These are phyloP conservation scores for Echeveria elegans DNA, from an alignment of 164 flowering plant genomes.

Conservation along the genomic window DNA sequence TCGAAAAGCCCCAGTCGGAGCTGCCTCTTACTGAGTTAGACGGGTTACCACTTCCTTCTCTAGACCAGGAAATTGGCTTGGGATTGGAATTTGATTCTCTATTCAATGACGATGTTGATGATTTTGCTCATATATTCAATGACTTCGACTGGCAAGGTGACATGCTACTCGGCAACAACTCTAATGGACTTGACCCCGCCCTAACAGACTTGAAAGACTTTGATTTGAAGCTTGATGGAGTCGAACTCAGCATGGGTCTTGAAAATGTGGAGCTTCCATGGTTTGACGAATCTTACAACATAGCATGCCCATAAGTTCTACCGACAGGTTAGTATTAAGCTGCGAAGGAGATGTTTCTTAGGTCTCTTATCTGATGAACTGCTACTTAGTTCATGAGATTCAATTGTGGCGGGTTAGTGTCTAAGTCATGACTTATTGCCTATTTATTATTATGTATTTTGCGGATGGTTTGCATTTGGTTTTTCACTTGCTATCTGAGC, in stretches of 20 bases:
- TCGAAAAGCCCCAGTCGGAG: neutral
- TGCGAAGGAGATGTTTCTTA: no score
- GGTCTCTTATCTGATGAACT: no score
- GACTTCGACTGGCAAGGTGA: conserved; percentile 9
- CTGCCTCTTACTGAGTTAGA: neutral
- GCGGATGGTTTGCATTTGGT: neutral
- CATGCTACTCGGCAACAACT: neutral
- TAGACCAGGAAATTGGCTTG: neutral
- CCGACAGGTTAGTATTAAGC: no score
- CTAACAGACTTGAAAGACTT: conserved; percentile 7
- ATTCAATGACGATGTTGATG: conserved; percentile 6
- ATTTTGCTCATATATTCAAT: neutral
- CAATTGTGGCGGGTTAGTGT: no score
- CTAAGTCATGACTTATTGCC: no score
- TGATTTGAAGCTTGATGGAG: neutral
- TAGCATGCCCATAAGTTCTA: conserved; percentile 1
- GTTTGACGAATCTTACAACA: neutral
- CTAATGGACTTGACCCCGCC: neutral
- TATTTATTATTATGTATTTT: no score
- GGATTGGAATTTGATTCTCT: conserved; percentile 12
- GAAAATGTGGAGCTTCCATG: neutral
- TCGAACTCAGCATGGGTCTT: neutral
- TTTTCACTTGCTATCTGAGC: neutral
- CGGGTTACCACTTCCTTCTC: neutral
- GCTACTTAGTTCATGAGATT: no score